Conservation (phyloP, 768 basidiomycete genomes). For the Tylopilus subfusipes region DNA sequence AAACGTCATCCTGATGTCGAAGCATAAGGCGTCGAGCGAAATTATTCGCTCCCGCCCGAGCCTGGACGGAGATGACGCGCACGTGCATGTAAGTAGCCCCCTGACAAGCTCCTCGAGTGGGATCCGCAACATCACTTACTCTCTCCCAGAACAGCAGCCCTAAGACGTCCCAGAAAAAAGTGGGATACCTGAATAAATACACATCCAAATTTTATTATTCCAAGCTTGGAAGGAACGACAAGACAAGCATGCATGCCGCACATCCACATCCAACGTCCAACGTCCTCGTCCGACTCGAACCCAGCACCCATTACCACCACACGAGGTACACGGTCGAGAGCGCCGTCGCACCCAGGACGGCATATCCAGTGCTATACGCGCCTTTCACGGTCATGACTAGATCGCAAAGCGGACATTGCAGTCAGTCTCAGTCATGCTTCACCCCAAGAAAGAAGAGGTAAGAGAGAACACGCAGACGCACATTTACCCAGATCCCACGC, state of each 20-base stretch:
- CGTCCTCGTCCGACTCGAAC: slow-evolving; percentile 36
- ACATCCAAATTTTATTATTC: not conserved
- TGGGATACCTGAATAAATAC: not conserved
- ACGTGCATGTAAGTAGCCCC: no score
- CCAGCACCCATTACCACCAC: slow-evolving; percentile 22
- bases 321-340: slow-evolving; percentile 67
- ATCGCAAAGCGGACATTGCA: not conserved
- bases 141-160: not conserved
- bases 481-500: slow-evolving; percentile 87
- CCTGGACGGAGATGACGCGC: no score
- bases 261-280: not conserved
- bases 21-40: no score
- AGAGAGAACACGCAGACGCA: slow-evolving; percentile 40
- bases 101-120: not conserved
- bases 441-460: not conserved
- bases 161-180: not conserved
- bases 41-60: no score
- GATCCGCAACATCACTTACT: not conserved
- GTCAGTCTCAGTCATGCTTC: no score
- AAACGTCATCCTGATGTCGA: no score
- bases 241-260: not conserved
- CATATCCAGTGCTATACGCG: slow-evolving; percentile 78
- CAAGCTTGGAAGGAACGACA: not conserved
- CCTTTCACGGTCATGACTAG: slow-evolving; percentile 79
- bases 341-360: slow-evolving; percentile 76